Percentiles rank a stretch among this genome's conserved stretches.
phyloP scores from a whole-genome alignment of 352 stramenopile genomes.

The Phytophthora pistaciae region DNA sequence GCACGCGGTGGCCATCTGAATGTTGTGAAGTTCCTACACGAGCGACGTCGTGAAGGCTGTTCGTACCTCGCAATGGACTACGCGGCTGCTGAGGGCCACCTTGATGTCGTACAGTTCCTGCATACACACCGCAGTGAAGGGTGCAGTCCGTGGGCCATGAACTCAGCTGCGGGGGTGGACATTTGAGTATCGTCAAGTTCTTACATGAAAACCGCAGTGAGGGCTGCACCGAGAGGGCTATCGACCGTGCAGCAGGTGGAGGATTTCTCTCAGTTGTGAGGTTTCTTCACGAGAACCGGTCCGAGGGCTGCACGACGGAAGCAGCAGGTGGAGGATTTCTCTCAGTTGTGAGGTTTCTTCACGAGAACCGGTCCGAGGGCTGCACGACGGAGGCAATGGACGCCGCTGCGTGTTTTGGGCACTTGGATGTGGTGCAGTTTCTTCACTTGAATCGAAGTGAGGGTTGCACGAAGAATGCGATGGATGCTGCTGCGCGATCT shows the following conservation, averaged over 20 bases:
- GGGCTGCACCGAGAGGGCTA: conserved; percentile 35
- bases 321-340: conserved; percentile 33
- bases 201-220: conserved; percentile 39
- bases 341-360: conserved; percentile 27
- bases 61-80: conserved; percentile 40
- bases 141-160: conserved; percentile 36
- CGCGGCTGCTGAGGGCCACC: conserved; percentile 33
- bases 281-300: conserved; percentile 29
- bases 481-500: conserved; percentile 40
- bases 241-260: conserved; percentile 31
- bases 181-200: conserved; percentile 44
- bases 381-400: conserved; percentile 43
- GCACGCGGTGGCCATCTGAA: conserved; percentile 33
- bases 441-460: conserved; percentile 40
- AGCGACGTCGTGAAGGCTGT: conserved; percentile 34
- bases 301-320: conserved; percentile 22
- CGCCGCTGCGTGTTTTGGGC: conserved; percentile 31
- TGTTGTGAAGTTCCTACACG: conserved; percentile 43
- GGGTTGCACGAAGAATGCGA: conserved; percentile 31
- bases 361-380: conserved; percentile 20
- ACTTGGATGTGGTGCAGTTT: conserved; percentile 40
- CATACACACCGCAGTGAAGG: conserved; percentile 32
- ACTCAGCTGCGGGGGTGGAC: conserved; percentile 41
- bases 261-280: conserved; percentile 27
- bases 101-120: conserved; percentile 35